phyloP scores from a whole-genome alignment of 140 eudicot genomes.

The Senecio squalidus region DNA sequence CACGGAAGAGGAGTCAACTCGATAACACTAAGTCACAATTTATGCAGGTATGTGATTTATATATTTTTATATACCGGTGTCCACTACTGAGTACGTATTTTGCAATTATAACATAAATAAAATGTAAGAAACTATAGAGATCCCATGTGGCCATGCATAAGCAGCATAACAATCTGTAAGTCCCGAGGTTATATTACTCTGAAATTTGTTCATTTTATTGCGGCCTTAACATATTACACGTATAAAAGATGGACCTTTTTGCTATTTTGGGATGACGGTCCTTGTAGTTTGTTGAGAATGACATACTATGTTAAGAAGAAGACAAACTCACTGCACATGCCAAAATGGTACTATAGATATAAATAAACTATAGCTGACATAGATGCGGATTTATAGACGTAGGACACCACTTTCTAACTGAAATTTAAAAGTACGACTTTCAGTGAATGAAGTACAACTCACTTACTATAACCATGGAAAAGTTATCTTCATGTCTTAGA shows the following conservation, averaged over 20 bases:
- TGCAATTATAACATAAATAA: background rate
- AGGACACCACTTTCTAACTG: background rate
- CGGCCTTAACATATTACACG: background rate
- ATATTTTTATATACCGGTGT: slow-evolving; percentile 1
- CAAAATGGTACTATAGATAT: background rate
- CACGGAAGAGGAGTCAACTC: slow-evolving; percentile 8
- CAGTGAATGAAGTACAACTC: background rate
- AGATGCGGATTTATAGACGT: background rate
- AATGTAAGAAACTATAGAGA: too few relatives aligned
- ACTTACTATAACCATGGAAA: background rate
- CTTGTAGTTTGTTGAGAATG: background rate
- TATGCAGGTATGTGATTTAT: slow-evolving; percentile 13
- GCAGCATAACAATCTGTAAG: background rate
- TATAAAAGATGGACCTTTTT: background rate
- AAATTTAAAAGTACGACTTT: background rate
- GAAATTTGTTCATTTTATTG: background rate
- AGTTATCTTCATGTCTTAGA: background rate
- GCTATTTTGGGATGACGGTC: background rate
- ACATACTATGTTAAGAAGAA: background rate
- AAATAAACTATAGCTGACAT: background rate
- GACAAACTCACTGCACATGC: background rate
- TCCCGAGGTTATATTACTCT: background rate
- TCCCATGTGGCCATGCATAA: too few relatives aligned
- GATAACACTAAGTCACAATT: slow-evolving; percentile 1
- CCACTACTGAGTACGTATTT: background rate